Percentiles rank a stretch among this genome's conserved stretches.
Conservation (phyloP, 106 monocot genomes). For the Allium sativum region DNA sequence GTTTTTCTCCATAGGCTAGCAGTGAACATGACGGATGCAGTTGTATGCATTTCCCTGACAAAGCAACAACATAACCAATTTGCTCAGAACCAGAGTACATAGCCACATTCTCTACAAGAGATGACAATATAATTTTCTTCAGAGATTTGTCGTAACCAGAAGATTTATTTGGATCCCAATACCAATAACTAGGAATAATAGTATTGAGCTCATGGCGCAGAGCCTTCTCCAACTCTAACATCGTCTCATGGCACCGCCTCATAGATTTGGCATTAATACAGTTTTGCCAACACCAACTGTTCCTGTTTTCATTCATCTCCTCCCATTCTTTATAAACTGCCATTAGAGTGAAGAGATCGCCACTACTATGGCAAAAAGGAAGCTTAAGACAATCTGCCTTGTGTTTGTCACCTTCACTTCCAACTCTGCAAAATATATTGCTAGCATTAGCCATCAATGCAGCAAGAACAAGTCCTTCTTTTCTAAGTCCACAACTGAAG, state of each 20-base stretch:
- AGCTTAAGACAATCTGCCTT: conserved; percentile 81
- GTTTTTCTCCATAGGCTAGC: conserved; percentile 55
- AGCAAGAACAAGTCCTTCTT: conserved; percentile 86
- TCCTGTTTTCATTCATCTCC: conserved; percentile 25
- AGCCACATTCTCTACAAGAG: conserved; percentile 73
- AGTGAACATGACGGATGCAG: conserved; percentile 92
- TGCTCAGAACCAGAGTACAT: conserved; percentile 64
- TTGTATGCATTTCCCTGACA: conserved; percentile 57
- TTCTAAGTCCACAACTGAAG: conserved; percentile 34
- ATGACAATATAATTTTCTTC: conserved; percentile 68
- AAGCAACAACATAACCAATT: conserved; percentile 83
- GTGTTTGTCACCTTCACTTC: conserved; percentile 56
- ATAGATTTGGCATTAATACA: conserved; percentile 95
- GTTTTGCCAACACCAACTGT: conserved; percentile 90
- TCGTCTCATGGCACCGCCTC: conserved; percentile 78
- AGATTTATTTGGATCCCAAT: conserved; percentile 52
- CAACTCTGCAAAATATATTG: conserved; percentile 91
- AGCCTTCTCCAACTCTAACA: conserved; percentile 62
- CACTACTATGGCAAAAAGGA: conserved; percentile 82
- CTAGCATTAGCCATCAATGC: conserved; percentile 88
- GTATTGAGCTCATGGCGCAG: conserved; percentile 62
- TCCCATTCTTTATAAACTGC: conserved; percentile 96
- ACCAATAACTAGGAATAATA: conserved; percentile 75
- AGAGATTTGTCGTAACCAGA: conserved; percentile 23
- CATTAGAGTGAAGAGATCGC: conserved; percentile 91